These are phyloP conservation scores for Raphanus sativus DNA, from an alignment of 345 rosid species.

Conservation along the genomic window DNA sequence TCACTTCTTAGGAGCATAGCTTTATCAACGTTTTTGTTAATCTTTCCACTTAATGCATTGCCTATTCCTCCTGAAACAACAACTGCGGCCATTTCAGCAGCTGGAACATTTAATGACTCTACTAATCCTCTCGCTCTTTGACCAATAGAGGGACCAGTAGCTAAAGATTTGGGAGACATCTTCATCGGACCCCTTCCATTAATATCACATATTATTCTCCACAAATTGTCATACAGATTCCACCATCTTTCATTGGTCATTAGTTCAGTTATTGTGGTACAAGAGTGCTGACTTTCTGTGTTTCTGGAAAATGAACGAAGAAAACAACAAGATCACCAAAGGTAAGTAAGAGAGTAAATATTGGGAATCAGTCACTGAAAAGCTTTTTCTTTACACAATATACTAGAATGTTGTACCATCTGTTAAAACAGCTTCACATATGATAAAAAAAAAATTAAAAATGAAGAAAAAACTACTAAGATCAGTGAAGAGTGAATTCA, in stretches of 20 bases:
- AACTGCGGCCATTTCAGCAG: slow-evolving; percentile 98
- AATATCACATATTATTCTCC: slow-evolving; percentile 74
- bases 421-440: slow-evolving; percentile 12
- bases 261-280: slow-evolving; percentile 44
- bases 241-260: slow-evolving; percentile 70
- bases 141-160: slow-evolving; percentile 74
- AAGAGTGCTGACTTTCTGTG: slow-evolving; percentile 43
- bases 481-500: slow-evolving; percentile 13
- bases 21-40: slow-evolving; percentile 74
- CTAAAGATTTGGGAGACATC: slow-evolving; percentile 54
- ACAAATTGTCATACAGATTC: slow-evolving; percentile 82
- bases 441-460: neutral
- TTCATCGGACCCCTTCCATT: slow-evolving; percentile 86
- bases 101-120: slow-evolving; percentile 93
- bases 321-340: slow-evolving; percentile 22
- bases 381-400: neutral
- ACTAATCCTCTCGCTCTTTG: slow-evolving; percentile 97
- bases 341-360: slow-evolving; percentile 3
- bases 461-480: slow-evolving; percentile 11
- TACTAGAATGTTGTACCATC: neutral
- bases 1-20: slow-evolving; percentile 96
- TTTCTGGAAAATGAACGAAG: slow-evolving; percentile 42
- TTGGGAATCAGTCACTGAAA: slow-evolving; percentile 2
- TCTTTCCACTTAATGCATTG: slow-evolving; percentile 82
- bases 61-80: slow-evolving; percentile 96